These are phyloP conservation scores for Irineochytrium annulatum DNA, from an alignment of 192 early-diverging fungal genomes.

Conservation along the genomic window DNA sequence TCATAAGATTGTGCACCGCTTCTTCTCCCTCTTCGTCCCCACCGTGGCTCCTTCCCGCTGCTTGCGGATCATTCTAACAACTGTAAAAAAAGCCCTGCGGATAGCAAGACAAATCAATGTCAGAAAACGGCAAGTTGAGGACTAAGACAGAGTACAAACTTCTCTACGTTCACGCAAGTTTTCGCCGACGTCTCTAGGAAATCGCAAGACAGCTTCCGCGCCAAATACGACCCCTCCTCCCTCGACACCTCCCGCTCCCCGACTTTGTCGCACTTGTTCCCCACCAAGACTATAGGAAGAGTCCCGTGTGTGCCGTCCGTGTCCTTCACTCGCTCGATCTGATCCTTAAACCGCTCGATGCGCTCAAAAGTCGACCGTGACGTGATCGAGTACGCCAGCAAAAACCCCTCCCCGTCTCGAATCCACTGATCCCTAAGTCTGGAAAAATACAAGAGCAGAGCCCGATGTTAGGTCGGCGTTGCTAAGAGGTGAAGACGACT, in stretches of 20 bases:
- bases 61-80: constrained; percentile 73
- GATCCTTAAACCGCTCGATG: constrained; percentile 85
- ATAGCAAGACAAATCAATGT: not conserved
- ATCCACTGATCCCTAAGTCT: constrained; percentile 92
- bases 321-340: constrained; percentile 95
- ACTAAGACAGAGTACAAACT: constrained; percentile 28
- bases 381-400: constrained; percentile 90
- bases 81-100: constrained; percentile 66
- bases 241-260: constrained; percentile 77
- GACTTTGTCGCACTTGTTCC: constrained; percentile 89
- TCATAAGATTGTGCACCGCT: constrained; percentile 25
- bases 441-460: constrained; percentile 9
- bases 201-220: constrained; percentile 67
- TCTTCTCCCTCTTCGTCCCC: constrained; percentile 27
- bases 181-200: constrained; percentile 91
- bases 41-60: constrained; percentile 3
- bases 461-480: not conserved
- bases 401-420: constrained; percentile 91
- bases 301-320: constrained; percentile 69
- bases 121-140: not conserved
- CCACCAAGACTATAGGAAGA: constrained; percentile 83
- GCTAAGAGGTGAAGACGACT: constrained; percentile 3
- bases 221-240: constrained; percentile 78
- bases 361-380: constrained; percentile 89
- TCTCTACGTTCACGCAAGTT: constrained; percentile 88